phyloP scores from a whole-genome alignment of 139 green algal species.

The Eudorina sp. region DNA sequence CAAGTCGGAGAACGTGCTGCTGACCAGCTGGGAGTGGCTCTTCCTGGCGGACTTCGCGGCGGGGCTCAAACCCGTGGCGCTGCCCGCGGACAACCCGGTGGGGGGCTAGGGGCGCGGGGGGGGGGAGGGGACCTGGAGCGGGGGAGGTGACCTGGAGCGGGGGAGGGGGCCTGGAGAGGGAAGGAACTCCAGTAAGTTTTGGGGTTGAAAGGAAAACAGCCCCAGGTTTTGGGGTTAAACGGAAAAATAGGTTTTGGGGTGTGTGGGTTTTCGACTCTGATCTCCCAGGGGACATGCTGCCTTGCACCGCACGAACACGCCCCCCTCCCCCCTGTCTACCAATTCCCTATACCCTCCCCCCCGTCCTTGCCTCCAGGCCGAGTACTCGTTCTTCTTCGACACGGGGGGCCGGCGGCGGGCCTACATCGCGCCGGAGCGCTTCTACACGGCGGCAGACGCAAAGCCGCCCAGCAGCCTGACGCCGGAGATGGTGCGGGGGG shows the following conservation, averaged over 20 bases:
- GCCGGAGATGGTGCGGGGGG: constrained; percentile 58
- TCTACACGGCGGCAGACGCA: constrained; percentile 63
- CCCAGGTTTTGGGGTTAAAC: too few species aligned
- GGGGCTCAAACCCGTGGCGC: constrained; percentile 91
- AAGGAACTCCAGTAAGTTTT: too few species aligned
- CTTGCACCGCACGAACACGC: too few species aligned
- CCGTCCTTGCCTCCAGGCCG: constrained; percentile 69
- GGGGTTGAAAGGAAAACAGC: too few species aligned
- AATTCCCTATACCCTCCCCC: neutral
- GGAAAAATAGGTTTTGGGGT: too few species aligned
- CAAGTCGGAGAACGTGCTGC: constrained; percentile 94
- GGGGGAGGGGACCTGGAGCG: too few species aligned
- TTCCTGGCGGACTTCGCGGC: constrained; percentile 92
- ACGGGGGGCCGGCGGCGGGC: constrained; percentile 89
- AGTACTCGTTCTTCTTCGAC: constrained; percentile 99
- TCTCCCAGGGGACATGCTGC: too few species aligned
- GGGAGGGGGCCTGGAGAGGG: too few species aligned
- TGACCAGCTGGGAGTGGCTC: constrained; percentile 95
- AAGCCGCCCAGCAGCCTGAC: neutral
- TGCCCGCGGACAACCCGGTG: constrained; percentile 95
- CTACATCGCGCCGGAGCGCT: constrained; percentile 95
- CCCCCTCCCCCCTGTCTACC: neutral
- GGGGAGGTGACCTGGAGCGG: too few species aligned
- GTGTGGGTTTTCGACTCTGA: too few species aligned
- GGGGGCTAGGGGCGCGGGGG: too few species aligned